Percentiles rank a stretch among this genome's conserved stretches.
Conservation (phyloP, 305 asterid genomes). For the Plantago lanceolata region DNA sequence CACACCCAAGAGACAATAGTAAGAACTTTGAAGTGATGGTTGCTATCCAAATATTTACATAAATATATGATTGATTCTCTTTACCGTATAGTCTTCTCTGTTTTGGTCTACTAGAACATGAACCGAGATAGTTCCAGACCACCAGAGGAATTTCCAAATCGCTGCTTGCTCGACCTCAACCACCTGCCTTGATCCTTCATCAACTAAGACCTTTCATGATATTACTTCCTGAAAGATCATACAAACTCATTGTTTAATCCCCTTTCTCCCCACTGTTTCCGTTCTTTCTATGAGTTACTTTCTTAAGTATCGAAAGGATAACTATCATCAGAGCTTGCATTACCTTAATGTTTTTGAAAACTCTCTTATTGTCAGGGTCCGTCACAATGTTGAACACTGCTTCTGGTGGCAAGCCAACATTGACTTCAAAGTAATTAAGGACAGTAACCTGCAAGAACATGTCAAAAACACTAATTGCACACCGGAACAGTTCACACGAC, state of each 20-base stretch:
- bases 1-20: neutral
- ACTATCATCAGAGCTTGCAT: too few relatives aligned
- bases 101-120: slow-evolving; percentile 84
- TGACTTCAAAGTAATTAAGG: slow-evolving; percentile 53
- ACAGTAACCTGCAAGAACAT: slow-evolving; percentile 61
- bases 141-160: slow-evolving; percentile 87
- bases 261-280: neutral
- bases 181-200: slow-evolving; percentile 84
- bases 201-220: slow-evolving; percentile 72
- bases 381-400: slow-evolving; percentile 69
- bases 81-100: slow-evolving; percentile 68
- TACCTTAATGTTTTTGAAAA: slow-evolving; percentile 90
- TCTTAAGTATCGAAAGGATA: neutral
- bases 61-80: neutral
- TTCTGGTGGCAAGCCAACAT: slow-evolving; percentile 92
- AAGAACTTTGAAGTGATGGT: neutral
- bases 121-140: slow-evolving; percentile 81
- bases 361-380: slow-evolving; percentile 81
- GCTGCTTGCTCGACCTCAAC: slow-evolving; percentile 94
- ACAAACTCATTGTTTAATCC: slow-evolving; percentile 2
- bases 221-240: slow-evolving; percentile 54
- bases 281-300: neutral
- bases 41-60: neutral
- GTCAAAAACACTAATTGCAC: neutral
- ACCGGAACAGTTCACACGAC: too few relatives aligned